phyloP scores from a whole-genome alignment of 148 eudicot genomes.

The Salicornia ramosissima region DNA sequence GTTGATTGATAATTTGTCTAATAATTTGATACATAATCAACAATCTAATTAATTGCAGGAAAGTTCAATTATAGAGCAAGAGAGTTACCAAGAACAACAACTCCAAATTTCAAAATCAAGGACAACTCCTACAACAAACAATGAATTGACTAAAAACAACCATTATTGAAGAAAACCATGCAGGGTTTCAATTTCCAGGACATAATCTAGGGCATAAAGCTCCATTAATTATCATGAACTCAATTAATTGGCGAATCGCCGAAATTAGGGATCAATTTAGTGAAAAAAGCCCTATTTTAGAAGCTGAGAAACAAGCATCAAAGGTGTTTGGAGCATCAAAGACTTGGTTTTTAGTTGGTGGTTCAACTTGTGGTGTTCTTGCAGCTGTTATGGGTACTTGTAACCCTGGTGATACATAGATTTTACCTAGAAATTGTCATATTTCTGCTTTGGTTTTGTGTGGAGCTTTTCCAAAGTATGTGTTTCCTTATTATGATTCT shows the following conservation, averaged over 20 bases:
- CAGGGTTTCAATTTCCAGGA: conserved; percentile 72
- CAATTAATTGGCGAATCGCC: conserved; percentile 50
- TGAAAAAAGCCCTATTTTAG: conserved; percentile 57
- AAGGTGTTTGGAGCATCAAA: conserved; percentile 61
- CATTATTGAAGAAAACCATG: conserved; percentile 52
- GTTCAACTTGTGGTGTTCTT: conserved; percentile 78
- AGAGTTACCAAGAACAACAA: no score
- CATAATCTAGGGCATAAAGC: conserved; percentile 73
- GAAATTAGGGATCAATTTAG: conserved; percentile 62
- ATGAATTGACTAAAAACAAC: no score
- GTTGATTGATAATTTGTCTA: no score
- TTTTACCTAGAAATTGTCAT: conserved; percentile 69
- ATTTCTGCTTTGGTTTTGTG: conserved; percentile 59
- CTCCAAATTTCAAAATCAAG: no score
- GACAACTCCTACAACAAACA: no score
- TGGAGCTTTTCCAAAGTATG: conserved; percentile 58
- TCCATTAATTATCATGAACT: conserved; percentile 50
- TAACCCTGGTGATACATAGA: conserved; percentile 58
- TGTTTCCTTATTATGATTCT: conserved; percentile 53
- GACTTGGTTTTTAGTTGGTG: conserved; percentile 85
- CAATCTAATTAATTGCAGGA: no score
- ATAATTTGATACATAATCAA: no score
- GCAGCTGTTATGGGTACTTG: conserved; percentile 73
- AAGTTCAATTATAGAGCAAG: no score
- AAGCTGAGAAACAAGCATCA: conserved; percentile 60